A percentile compares a stretch with the other conserved stretches of the same genome.
These are phyloP conservation scores for Trichosanthes truncata DNA, from an alignment of 306 rosid species.

Conservation along the genomic window DNA sequence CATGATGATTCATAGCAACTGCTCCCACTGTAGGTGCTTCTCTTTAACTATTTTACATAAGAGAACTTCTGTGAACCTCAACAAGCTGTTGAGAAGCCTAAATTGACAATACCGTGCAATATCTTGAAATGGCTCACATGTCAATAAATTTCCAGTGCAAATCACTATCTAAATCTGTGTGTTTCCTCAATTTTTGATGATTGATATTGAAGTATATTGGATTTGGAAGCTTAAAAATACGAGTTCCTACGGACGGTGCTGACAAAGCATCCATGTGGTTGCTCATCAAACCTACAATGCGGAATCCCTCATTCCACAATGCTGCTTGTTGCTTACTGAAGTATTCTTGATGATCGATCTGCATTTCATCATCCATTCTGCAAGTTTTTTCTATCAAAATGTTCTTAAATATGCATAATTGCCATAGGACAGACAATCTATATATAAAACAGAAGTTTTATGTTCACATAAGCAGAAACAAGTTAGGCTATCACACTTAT, in stretches of 20 bases:
- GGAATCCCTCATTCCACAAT: slow-evolving; percentile 41
- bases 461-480: background rate
- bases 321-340: slow-evolving; percentile 30
- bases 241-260: slow-evolving; percentile 21
- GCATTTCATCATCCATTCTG: slow-evolving; percentile 57
- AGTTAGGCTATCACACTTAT: background rate
- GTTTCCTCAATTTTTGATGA: slow-evolving; percentile 13
- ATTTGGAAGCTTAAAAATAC: slow-evolving; percentile 49
- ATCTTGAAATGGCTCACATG: background rate
- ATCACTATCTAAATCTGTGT: background rate
- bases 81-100: background rate
- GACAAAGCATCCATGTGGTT: slow-evolving; percentile 44
- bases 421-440: background rate
- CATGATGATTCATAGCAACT: background rate
- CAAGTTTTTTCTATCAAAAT: slow-evolving; percentile 3
- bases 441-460: background rate
- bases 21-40: background rate
- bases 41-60: background rate
- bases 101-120: background rate
- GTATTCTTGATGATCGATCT: slow-evolving; percentile 30
- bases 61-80: background rate
- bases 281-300: slow-evolving; percentile 41
- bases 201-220: slow-evolving; percentile 31
- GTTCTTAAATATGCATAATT: background rate
- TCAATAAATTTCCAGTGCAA: background rate